Conservation (phyloP, 345 rosid species). For the Eucalyptus cloeziana region DNA sequence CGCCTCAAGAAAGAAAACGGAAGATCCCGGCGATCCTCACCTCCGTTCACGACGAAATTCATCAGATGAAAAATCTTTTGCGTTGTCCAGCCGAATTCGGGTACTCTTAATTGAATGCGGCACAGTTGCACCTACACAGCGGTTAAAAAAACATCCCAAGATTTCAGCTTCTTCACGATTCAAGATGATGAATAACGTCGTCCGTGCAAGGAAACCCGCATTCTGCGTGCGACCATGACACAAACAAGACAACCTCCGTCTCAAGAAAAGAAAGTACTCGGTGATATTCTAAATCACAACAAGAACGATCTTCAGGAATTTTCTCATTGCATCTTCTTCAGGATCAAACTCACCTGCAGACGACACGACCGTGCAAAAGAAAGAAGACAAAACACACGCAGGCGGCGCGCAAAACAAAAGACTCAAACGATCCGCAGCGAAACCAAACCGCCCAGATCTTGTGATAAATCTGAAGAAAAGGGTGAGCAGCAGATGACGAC, state of each 20-base stretch:
- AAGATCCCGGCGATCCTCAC: constrained; percentile 13
- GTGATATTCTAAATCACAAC: neutral
- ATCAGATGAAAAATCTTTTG: constrained; percentile 93
- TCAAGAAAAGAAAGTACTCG: neutral
- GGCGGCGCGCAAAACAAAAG: neutral
- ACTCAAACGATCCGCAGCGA: neutral
- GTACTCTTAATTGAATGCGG: constrained; percentile 78
- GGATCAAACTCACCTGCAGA: neutral
- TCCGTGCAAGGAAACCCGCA: neutral
- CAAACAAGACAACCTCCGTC: neutral
- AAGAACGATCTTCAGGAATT: neutral
- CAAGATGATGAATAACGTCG: neutral
- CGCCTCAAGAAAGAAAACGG: neutral
- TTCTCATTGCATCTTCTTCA: neutral
- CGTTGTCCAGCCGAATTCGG: constrained; percentile 94
- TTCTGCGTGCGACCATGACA: neutral
- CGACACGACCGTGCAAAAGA: neutral
- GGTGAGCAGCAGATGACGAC: neutral
- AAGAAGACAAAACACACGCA: neutral
- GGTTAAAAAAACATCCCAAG: neutral
- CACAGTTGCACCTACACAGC: constrained; percentile 49
- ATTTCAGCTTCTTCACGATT: neutral
- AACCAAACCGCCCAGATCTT: neutral
- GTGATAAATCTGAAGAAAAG: neutral
- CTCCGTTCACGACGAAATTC: constrained; percentile 85